A percentile compares a stretch with the other conserved stretches of the same genome.
Evolutionary conservation across 2,329 filamentous ascomycete species (phyloP).

Genomic region (Diaporthe aspalathi): DNA sequence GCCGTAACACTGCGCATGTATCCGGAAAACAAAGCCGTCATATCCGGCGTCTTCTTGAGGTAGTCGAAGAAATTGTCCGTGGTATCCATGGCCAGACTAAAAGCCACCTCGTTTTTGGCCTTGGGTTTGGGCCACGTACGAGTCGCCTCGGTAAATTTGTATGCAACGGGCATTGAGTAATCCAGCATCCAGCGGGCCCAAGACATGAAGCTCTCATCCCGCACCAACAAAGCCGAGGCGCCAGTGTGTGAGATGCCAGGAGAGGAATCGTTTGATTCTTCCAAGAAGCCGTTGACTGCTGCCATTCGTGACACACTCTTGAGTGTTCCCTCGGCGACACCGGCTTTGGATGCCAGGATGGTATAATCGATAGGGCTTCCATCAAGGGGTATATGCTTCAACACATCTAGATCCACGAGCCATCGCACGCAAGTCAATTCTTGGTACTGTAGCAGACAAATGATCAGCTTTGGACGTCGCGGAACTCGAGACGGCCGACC

Average conservation of each 20-base stretch:
- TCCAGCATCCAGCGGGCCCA: slow-evolving; percentile 11
- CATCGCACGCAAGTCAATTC: slow-evolving; percentile 6
- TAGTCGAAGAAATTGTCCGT: slow-evolving; percentile 5
- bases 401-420: slow-evolving; percentile 1
- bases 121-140: not conserved
- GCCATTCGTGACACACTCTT: slow-evolving; percentile 8
- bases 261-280: slow-evolving; percentile 8
- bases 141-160: slow-evolving; percentile 3
- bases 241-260: slow-evolving; percentile 1
- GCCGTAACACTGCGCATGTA: slow-evolving; percentile 8
- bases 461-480: not conserved
- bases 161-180: slow-evolving; percentile 10
- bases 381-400: not conserved
- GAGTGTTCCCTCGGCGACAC: not conserved
- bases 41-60: slow-evolving; percentile 7
- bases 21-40: not conserved
- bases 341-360: not conserved
- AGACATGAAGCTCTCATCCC: not conserved
- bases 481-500: not conserved
- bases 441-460: slow-evolving; percentile 1
- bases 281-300: slow-evolving; percentile 5
- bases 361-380: slow-evolving; percentile 1
- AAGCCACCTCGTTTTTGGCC: not conserved
- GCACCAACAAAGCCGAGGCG: not conserved
- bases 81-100: not conserved